These are phyloP conservation scores for Amesomyces nigricolor DNA, from an alignment of 2,329 filamentous ascomycete species.

Conservation along the genomic window DNA sequence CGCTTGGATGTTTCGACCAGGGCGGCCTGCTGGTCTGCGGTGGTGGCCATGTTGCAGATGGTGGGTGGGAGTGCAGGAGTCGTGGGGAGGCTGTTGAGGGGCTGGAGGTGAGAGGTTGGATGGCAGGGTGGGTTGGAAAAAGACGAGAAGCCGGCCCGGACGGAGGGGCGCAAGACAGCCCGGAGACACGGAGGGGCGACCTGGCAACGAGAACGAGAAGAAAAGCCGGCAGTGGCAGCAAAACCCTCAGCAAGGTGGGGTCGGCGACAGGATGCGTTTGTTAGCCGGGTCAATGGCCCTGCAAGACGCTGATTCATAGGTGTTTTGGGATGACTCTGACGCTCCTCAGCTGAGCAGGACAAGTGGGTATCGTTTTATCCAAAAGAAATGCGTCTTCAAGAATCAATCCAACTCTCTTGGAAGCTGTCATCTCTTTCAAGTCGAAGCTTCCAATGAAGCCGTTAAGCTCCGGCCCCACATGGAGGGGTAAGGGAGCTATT, in stretches of 20 bases:
- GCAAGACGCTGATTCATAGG: conserved; percentile 11
- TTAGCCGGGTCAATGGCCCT: conserved; percentile 5
- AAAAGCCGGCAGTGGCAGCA: conserved; percentile 2
- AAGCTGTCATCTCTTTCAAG: neutral
- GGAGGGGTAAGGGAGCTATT: neutral
- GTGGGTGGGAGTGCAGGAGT: conserved; percentile 7
- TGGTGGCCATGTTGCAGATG: conserved; percentile 33
- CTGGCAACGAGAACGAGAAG: neutral
- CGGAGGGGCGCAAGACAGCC: neutral
- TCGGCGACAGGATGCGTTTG: neutral
- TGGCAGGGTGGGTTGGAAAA: neutral
- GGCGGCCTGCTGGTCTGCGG: conserved; percentile 25
- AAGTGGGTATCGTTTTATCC: too few species aligned
- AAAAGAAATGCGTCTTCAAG: too few species aligned
- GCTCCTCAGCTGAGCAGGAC: neutral
- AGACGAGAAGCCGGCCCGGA: neutral
- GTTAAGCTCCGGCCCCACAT: conserved; percentile 3
- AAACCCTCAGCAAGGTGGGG: conserved; percentile 9
- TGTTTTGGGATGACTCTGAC: too few species aligned
- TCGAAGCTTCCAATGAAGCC: too few species aligned
- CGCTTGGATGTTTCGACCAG: conserved; percentile 69
- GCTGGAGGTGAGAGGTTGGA: neutral
- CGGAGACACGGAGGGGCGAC: neutral
- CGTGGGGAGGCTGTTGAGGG: neutral
- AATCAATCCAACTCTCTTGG: neutral